Percentiles rank a stretch among this genome's conserved stretches.
These are phyloP conservation scores for Davidsoniella neocaledoniae DNA, from an alignment of 2,329 filamentous ascomycete genomes.

Conservation along the genomic window DNA sequence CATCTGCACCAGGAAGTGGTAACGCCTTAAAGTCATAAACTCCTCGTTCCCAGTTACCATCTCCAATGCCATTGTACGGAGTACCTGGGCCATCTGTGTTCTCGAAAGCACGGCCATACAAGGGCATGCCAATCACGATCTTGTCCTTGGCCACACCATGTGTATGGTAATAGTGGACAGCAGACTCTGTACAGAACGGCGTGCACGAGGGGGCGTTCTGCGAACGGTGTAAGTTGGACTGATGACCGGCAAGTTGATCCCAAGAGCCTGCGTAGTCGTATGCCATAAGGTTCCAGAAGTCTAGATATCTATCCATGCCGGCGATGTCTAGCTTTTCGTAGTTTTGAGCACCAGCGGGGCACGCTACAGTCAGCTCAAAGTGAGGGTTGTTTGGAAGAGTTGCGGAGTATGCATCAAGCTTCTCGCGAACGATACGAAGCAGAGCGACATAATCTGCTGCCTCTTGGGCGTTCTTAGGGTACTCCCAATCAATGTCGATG, in stretches of 20 bases:
- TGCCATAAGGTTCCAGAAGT: constrained; percentile 74
- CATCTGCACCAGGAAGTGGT: constrained; percentile 48
- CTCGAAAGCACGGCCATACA: constrained; percentile 77
- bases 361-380: constrained; percentile 49
- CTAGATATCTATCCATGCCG: constrained; percentile 47
- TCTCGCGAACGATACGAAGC: constrained; percentile 36
- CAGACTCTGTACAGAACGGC: constrained; percentile 58
- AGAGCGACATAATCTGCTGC: constrained; percentile 43
- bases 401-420: constrained; percentile 39
- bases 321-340: constrained; percentile 44
- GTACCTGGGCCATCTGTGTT: constrained; percentile 59
- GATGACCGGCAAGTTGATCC: constrained; percentile 56
- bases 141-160: constrained; percentile 51
- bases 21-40: constrained; percentile 81
- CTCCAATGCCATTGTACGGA: constrained; percentile 53
- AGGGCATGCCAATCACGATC: constrained; percentile 77
- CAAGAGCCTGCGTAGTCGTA: constrained; percentile 81
- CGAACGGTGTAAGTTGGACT: constrained; percentile 59
- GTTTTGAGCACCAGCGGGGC: constrained; percentile 45
- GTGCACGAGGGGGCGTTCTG: constrained; percentile 42
- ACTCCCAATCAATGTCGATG: constrained; percentile 54
- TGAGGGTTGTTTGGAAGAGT: constrained; percentile 27
- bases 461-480: constrained; percentile 37
- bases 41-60: constrained; percentile 70
- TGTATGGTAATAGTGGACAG: constrained; percentile 52